Conservation (phyloP, 495 filamentous ascomycete species). For the Xylaria venustula region DNA sequence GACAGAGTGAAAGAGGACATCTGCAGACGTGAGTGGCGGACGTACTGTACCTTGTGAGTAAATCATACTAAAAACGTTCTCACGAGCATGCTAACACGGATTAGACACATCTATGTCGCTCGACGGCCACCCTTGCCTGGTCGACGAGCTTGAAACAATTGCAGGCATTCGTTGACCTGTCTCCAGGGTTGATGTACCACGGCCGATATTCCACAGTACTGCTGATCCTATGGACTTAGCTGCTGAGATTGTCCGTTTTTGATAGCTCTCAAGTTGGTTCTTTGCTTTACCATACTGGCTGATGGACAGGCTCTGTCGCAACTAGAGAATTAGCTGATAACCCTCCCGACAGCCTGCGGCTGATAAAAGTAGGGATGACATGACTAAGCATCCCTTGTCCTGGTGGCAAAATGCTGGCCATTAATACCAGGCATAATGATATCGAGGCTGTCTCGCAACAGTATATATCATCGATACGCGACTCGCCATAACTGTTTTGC, state of each 20-base stretch:
- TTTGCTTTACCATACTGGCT: not conserved
- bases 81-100: conserved; percentile 23
- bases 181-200: conserved; percentile 18
- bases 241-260: conserved; percentile 6
- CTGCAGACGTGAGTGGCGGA: conserved; percentile 65
- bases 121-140: conserved; percentile 24
- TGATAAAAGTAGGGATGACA: not conserved
- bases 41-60: conserved; percentile 68
- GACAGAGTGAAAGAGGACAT: conserved; percentile 66
- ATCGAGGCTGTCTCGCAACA: conserved; percentile 1
- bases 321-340: not conserved
- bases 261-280: not conserved
- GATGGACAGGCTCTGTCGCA: not conserved
- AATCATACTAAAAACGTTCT: not conserved
- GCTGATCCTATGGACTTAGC: not conserved
- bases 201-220: not conserved
- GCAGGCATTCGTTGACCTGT: conserved; percentile 19
- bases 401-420: not conserved
- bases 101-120: conserved; percentile 54
- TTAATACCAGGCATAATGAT: not conserved
- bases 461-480: not conserved
- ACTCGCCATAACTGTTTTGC: not conserved
- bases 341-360: not conserved
- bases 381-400: not conserved
- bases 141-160: conserved; percentile 25